Evolutionary conservation across 768 basidiomycete species (phyloP).

Genomic region (Calocybe gangraenosa): DNA sequence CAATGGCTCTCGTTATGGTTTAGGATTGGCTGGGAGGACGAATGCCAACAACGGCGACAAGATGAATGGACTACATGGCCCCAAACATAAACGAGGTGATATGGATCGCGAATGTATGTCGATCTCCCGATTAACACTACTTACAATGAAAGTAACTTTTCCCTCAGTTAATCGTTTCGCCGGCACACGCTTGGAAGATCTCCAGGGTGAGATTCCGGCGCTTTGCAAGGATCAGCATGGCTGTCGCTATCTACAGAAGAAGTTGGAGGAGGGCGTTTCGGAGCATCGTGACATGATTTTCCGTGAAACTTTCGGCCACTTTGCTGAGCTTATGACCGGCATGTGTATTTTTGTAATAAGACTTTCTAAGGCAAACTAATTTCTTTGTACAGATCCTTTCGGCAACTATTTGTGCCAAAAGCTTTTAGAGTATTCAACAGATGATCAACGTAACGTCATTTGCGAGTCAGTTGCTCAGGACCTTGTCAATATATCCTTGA

Average conservation of each 20-base stretch:
- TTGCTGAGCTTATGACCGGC: constrained; percentile 98
- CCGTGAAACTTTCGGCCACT: constrained; percentile 95
- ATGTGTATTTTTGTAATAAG: constrained; percentile 15
- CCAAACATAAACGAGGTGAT: constrained; percentile 93
- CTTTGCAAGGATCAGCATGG: constrained; percentile 99
- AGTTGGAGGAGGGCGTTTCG: constrained; percentile 91
- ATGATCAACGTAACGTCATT: constrained; percentile 94
- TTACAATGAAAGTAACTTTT: too few relatives aligned
- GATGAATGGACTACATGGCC: constrained; percentile 87
- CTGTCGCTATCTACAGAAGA: constrained; percentile 97
- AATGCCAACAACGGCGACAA: constrained; percentile 49
- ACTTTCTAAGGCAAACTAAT: constrained; percentile 5
- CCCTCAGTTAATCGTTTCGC: constrained; percentile 89
- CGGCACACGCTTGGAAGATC: constrained; percentile 91
- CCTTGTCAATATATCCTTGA: constrained; percentile 94
- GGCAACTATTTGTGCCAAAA: constrained; percentile 99
- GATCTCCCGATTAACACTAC: constrained; percentile 1
- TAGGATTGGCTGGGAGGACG: constrained; percentile 54
- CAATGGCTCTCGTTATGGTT: constrained; percentile 71
- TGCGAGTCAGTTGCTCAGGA: constrained; percentile 98
- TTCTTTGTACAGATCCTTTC: constrained; percentile 71
- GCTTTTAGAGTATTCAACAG: constrained; percentile 92
- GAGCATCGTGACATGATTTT: constrained; percentile 99
- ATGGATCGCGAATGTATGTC: constrained; percentile 78
- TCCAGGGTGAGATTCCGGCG: constrained; percentile 89